Percentiles rank a stretch among this genome's conserved stretches.
Evolutionary conservation across 192 early-diverging fungal genomes (phyloP).

Genomic region (Podila horticola): DNA sequence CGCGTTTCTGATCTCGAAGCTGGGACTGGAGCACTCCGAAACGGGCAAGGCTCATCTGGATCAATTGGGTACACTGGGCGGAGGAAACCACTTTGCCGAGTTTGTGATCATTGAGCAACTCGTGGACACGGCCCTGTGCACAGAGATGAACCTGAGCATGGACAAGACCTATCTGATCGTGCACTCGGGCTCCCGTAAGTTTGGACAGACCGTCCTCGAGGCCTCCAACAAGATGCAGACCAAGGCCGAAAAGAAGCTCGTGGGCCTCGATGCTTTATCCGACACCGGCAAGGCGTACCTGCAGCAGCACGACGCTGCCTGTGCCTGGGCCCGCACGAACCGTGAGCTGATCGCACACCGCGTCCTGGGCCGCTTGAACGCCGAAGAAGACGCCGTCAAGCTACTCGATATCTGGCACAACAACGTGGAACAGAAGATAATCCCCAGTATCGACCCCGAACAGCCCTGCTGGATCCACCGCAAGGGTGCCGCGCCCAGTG

Average conservation of each 20-base stretch:
- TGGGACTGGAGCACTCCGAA: slow-evolving; percentile 37
- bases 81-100: slow-evolving; percentile 74
- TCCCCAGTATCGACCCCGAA: slow-evolving; percentile 10
- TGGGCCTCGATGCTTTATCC: slow-evolving; percentile 36
- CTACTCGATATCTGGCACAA: slow-evolving; percentile 71
- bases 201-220: slow-evolving; percentile 63
- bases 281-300: slow-evolving; percentile 51
- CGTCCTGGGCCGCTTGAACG: slow-evolving; percentile 51
- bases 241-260: slow-evolving; percentile 39
- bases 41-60: slow-evolving; percentile 54
- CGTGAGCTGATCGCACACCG: slow-evolving; percentile 65
- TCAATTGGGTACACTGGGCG: slow-evolving; percentile 64
- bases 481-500: slow-evolving; percentile 68
- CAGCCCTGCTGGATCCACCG: slow-evolving; percentile 59
- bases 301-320: slow-evolving; percentile 57
- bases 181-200: slow-evolving; percentile 65
- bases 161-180: slow-evolving; percentile 55
- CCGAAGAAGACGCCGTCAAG: slow-evolving; percentile 42
- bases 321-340: slow-evolving; percentile 61
- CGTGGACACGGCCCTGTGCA: slow-evolving; percentile 47
- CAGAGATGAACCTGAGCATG: slow-evolving; percentile 20
- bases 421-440: slow-evolving; percentile 53
- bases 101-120: slow-evolving; percentile 51
- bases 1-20: slow-evolving; percentile 36
- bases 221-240: slow-evolving; percentile 29